A percentile compares a stretch with the other conserved stretches of the same genome.
Conservation (phyloP, 805 yeast species). For the Sugiyamaella smithiae region DNA sequence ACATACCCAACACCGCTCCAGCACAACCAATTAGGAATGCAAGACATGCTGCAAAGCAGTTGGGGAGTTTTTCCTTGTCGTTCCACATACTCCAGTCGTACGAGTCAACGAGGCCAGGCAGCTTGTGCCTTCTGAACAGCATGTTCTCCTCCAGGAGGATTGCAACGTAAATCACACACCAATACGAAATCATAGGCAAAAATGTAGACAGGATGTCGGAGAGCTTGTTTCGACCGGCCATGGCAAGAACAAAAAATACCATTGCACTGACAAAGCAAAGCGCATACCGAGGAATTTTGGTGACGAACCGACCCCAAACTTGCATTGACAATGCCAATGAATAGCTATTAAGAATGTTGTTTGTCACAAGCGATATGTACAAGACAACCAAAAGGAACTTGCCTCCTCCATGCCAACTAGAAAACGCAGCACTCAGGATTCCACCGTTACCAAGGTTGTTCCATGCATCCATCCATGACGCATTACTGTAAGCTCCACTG, state of each 20-base stretch:
- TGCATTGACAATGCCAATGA: conserved; percentile 81
- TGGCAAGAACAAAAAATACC: conserved; percentile 64
- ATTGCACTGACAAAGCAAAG: conserved; percentile 64
- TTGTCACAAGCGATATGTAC: conserved; percentile 72
- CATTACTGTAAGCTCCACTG: conserved; percentile 56
- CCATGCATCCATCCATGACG: conserved; percentile 59
- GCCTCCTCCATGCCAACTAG: conserved; percentile 73
- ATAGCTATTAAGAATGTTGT: conserved; percentile 76
- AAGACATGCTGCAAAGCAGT: conserved; percentile 66
- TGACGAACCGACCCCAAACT: conserved; percentile 45
- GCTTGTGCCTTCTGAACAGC: conserved; percentile 56
- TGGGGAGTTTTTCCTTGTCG: conserved; percentile 54
- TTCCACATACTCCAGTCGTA: conserved; percentile 80
- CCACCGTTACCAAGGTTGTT: conserved; percentile 70
- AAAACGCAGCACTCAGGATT: conserved; percentile 58
- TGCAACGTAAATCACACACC: conserved; percentile 81
- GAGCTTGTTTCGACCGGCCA: conserved; percentile 73
- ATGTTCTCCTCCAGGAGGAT: conserved; percentile 68
- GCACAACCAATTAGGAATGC: conserved; percentile 69
- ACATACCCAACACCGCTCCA: conserved; percentile 86
- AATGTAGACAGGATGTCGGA: conserved; percentile 73
- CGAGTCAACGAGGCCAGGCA: conserved; percentile 41
- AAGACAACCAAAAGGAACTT: conserved; percentile 68
- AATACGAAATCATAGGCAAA: conserved; percentile 87
- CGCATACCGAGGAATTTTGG: conserved; percentile 72